A percentile compares a stretch with the other conserved stretches of the same genome.
phyloP scores from a whole-genome alignment of 495 filamentous ascomycete genomes.

The Aspergillus saccharolyticus region DNA sequence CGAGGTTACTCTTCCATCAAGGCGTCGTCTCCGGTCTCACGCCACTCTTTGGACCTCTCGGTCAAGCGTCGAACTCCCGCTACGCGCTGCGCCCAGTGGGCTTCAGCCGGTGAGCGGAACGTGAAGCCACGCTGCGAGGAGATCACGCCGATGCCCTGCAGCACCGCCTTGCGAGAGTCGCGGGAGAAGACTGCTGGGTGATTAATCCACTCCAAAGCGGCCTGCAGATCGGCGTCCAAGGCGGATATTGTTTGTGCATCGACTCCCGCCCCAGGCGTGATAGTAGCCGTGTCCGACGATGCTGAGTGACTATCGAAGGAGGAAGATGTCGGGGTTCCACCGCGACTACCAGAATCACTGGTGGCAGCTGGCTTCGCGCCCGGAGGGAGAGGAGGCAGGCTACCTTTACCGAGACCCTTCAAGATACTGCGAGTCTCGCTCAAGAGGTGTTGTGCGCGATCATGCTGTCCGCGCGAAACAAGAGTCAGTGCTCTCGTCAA shows the following conservation, averaged over 20 bases:
- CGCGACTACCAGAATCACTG: constrained; percentile 37
- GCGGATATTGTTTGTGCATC: constrained; percentile 75
- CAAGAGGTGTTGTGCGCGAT: constrained; percentile 85
- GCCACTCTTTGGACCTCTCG: constrained; percentile 77
- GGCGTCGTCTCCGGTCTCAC: constrained; percentile 76
- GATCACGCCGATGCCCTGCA: constrained; percentile 95
- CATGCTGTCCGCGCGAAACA: constrained; percentile 85
- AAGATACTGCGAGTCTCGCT: constrained; percentile 93
- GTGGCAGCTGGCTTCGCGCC: constrained; percentile 27
- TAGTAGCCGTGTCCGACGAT: constrained; percentile 47
- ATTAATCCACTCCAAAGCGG: constrained; percentile 97
- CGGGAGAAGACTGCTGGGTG: constrained; percentile 93
- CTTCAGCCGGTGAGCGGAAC: constrained; percentile 81
- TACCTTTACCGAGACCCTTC: constrained; percentile 91
- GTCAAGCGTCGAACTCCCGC: constrained; percentile 71
- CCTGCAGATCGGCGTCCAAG: constrained; percentile 84
- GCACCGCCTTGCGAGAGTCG: constrained; percentile 92
- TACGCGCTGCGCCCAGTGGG: constrained; percentile 77
- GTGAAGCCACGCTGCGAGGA: constrained; percentile 92
- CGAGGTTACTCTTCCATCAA: constrained; percentile 68
- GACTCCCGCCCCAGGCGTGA: constrained; percentile 66
- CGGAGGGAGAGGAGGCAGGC: constrained; percentile 84
- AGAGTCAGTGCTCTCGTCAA: constrained; percentile 86
- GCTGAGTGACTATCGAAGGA: constrained; percentile 42
- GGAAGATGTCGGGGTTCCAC: constrained; percentile 35